A percentile compares a stretch with the other conserved stretches of the same genome.
Conservation (phyloP, 768 basidiomycete species). For the Lyophyllum atratum region DNA sequence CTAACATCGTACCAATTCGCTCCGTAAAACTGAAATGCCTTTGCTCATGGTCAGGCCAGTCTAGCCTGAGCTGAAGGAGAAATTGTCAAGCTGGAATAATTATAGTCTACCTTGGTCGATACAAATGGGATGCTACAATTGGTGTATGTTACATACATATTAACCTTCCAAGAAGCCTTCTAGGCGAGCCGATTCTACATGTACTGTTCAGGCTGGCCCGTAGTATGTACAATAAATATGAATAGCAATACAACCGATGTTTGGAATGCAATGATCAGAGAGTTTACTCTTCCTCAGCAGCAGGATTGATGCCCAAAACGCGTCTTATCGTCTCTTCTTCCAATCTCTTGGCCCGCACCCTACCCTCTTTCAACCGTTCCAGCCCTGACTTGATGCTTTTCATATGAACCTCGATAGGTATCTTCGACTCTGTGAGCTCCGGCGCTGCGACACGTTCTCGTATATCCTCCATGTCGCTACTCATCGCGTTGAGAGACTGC, state of each 20-base stretch:
- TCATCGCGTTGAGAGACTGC: constrained; percentile 62
- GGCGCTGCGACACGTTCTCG: constrained; percentile 73
- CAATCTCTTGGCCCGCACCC: constrained; percentile 48
- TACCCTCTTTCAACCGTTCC: constrained; percentile 60
- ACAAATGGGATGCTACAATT: too few species aligned
- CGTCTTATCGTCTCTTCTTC: constrained; percentile 43
- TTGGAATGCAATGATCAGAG: background rate
- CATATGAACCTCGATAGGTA: constrained; percentile 77
- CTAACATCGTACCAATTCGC: too few species aligned
- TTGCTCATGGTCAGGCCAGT: too few species aligned
- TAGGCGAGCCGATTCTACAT: background rate
- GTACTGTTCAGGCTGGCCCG: background rate
- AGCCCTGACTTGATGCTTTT: constrained; percentile 68
- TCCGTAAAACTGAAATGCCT: too few species aligned
- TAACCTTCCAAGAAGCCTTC: background rate
- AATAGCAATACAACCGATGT: background rate
- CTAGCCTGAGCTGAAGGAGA: too few species aligned
- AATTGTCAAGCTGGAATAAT: background rate
- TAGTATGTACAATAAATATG: constrained; percentile 9
- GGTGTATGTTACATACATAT: background rate
- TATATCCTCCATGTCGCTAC: constrained; percentile 76
- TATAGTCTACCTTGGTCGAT: background rate
- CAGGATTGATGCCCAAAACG: constrained; percentile 30
- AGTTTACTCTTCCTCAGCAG: background rate
- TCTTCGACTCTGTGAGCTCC: constrained; percentile 54